Base-by-base conservation (phyloP, 2,329 filamentous ascomycete species). In the Pseudopithomyces maydicus region DNA sequence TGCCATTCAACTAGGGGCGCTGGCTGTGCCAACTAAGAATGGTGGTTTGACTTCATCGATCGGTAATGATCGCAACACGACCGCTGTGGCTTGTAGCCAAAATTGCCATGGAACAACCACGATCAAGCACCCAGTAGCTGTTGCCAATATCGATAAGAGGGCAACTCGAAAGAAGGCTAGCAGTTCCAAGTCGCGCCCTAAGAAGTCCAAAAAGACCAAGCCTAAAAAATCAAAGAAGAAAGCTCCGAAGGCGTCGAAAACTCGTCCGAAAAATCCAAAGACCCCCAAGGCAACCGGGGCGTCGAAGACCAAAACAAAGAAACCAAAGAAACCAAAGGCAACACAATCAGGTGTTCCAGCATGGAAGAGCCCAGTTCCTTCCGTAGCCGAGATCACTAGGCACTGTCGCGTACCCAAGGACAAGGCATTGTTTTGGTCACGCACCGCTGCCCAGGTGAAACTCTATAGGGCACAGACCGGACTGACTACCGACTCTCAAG, bases 361-460 rank as follows among this genome's bases (percentile, higher is more conserved):
- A 4, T 45, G 43, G 43, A 23, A 45, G 15, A 11, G 17, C 12
- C 48, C 48, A 4, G 36, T 51, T 5, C 48, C 48, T 2, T 17
- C 29, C 35, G 35, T 41, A 14, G 19, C 48, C 35, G 32, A 19
- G 12, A 51, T 51, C 33, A 4, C 32, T 2, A 42, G 14, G 32
- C 11, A 51, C n/a, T 51, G 48, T 23, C 39, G 32, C 3, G 48
- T 51, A 6, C 48, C 48, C 48, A 51, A 29, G 7, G 35, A 51
- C 36, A 41, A 42, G 17, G 48, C 48, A 5, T 6, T 51, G 2
- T 51, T 51, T 19, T 51, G 33, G 48, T 51, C 48, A 14, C 19
- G 48, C 12, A 42, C 32, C 15, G 22, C 35, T 12, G 2, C 19
- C 35, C 12, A 2, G 3, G 19, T 20, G 20, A 20, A 32, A 39